Percentiles rank a stretch among this genome's conserved stretches.
phyloP scores from a whole-genome alignment of 345 rosid species.

The Citrus australasica region DNA sequence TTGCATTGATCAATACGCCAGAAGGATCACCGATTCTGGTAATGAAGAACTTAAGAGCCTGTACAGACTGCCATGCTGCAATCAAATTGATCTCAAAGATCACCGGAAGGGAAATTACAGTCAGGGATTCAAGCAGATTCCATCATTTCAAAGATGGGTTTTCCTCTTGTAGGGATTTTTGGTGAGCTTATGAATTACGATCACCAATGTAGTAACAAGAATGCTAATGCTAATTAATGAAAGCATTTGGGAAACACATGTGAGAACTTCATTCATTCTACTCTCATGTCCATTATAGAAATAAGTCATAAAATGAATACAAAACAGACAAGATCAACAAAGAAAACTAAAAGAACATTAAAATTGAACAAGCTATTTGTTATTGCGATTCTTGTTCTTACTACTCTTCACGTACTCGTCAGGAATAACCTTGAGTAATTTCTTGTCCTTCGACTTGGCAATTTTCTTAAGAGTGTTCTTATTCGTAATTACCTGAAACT shows the following conservation, averaged over 20 bases:
- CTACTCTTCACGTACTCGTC: slow-evolving; percentile 44
- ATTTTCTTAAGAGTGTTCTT: slow-evolving; percentile 86
- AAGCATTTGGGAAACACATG: background rate
- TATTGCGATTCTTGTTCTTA: slow-evolving; percentile 14
- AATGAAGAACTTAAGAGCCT: slow-evolving; percentile 84
- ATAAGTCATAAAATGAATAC: background rate
- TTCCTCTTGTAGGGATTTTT: slow-evolving; percentile 82
- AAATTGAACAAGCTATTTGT: slow-evolving; percentile 6
- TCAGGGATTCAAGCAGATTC: slow-evolving; percentile 87
- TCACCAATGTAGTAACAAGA: too few species aligned
- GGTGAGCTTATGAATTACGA: slow-evolving; percentile 35
- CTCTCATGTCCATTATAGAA: background rate
- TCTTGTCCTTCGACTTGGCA: slow-evolving; percentile 71
- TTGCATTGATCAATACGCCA: slow-evolving; percentile 74
- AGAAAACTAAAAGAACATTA: background rate
- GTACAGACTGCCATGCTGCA: slow-evolving; percentile 82
- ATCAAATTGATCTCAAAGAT: slow-evolving; percentile 82
- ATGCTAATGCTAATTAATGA: background rate
- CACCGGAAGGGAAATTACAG: slow-evolving; percentile 68
- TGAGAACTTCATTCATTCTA: background rate
- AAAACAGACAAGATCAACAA: background rate
- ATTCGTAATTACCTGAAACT: slow-evolving; percentile 73
- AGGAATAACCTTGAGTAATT: slow-evolving; percentile 69
- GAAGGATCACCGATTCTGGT: slow-evolving; percentile 69
- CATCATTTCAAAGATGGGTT: slow-evolving; percentile 74